Evolutionary conservation across 2,329 filamentous ascomycete genomes (phyloP).

Genomic region (Fusarium brachygibbosum): DNA sequence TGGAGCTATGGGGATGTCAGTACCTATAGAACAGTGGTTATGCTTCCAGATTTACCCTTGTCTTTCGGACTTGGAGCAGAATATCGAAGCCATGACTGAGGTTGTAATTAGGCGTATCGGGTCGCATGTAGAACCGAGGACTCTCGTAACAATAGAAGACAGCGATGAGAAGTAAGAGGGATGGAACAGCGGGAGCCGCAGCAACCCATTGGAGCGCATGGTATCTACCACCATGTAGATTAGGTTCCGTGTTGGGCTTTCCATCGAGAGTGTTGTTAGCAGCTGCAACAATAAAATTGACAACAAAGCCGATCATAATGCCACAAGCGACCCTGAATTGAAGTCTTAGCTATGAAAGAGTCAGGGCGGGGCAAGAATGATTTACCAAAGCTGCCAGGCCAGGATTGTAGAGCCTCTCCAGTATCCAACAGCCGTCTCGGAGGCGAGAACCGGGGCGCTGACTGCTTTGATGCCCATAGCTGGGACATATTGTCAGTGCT

Average conservation of each 20-base stretch:
- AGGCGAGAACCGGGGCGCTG: conserved; percentile 62
- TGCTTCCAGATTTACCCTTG: conserved; percentile 13
- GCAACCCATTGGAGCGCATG: conserved; percentile 51
- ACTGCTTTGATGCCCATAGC: conserved; percentile 65
- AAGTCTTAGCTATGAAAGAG: neutral
- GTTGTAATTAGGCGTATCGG: conserved; percentile 52
- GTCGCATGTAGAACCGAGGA: conserved; percentile 57
- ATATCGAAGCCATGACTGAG: conserved; percentile 53
- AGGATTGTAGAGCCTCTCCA: conserved; percentile 64
- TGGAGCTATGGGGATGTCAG: conserved; percentile 49
- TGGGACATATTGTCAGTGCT: neutral
- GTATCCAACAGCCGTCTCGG: conserved; percentile 61
- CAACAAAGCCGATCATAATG: conserved; percentile 45
- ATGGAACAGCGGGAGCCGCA: conserved; percentile 54
- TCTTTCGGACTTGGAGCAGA: conserved; percentile 52
- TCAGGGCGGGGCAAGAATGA: conserved; percentile 17
- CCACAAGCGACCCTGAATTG: conserved; percentile 42
- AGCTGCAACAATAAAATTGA: conserved; percentile 39
- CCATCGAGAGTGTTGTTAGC: conserved; percentile 16
- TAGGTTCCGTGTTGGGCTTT: neutral
- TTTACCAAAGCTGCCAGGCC: conserved; percentile 62
- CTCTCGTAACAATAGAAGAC: conserved; percentile 58
- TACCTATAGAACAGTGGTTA: fast-evolving
- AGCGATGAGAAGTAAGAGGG: conserved; percentile 51
- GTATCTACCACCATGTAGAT: conserved; percentile 14